Base-by-base conservation (phyloP, 129 eudicot species). In the Flaveria linearis region DNA sequence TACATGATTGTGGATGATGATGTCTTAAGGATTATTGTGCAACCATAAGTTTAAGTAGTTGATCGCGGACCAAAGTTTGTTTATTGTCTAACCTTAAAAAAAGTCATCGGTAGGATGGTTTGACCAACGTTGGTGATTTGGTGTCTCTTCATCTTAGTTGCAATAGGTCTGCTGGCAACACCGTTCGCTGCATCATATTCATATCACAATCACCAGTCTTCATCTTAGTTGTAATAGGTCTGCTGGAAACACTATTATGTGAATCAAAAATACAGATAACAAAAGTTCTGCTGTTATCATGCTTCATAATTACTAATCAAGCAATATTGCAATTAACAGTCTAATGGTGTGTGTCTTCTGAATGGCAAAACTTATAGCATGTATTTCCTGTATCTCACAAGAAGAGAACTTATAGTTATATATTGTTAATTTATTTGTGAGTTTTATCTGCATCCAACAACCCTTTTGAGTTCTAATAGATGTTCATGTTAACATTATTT, bases 371-470 rank as follows among this genome's bases (percentile, higher is more conserved):
- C 17, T 28, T 26, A 39, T 71, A 52, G 47, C 76, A 71, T 71
- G 76, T 71, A 52, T 71, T 52, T 33, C 76, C 76, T 6, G 43
- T 71, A 71, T 52, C 46, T 51, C 60, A 71, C 76, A 16, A 71
- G 76, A 30, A 30, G 28, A 28, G 20, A 71, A 71, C 28, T 4
- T 53, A 71, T 71, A 28, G 46, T 14, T 62, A 57, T 60, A 25
- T 60, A 39, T 12, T 26, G 39, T 25, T 3, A 26, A 60, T 17
- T 26, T 60, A 7, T 56, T 56, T 56, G 26, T 20, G 26, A 56
- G 62, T 18, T 16, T 66, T n/a, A 49, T 65, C 11, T 49, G 23
- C 12, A 49, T 42, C 60, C 45, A 77, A 42, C 47, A 15, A 57
- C 36, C 33, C 57, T 1, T 55, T 0, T 42, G 56, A 42, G 72